Evolutionary conservation across 2,329 filamentous ascomycete genomes (phyloP), one percentile per base, ranked within the genome.

Genomic region (Aspergillus sp.): DNA sequence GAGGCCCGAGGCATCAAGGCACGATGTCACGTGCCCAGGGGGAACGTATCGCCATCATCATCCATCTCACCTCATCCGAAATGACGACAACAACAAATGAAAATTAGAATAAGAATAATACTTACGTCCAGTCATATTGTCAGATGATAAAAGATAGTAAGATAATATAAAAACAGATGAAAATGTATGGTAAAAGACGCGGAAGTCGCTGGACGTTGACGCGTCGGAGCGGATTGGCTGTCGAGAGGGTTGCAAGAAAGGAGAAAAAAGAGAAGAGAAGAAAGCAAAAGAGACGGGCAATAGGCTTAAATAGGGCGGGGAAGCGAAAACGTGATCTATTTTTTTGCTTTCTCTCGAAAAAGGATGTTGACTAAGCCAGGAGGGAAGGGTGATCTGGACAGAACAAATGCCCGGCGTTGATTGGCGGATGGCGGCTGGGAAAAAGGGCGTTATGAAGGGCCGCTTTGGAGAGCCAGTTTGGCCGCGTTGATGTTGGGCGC

Each of bases 41-140:
- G 49, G 49, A 49, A 34, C 43, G 46, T 40, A 52, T 52, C 50
- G 49, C 44, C 49, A 54, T 42, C 46, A 39, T 30, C n/a, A 52
- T 52, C 50, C 48, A 44, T 49, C 53, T 42, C 46, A 39, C 29
- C n/a, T 37, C 37, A 43, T 8, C 42, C 32, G 31, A 42, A 37
- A 42, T 31, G 34, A 37, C 38, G 39, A 39, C 37, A 50, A 47
- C 35, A 46, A 6, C 32, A 33, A 5, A 30, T 4, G 2, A 35
- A 36, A 44, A 47, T 36, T 40, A 27, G 11, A 44, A 35, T 12
- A 50, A 1, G 32, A 4, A 42, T 13, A 41, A 42, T 52, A 68
- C 66, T 64, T 58, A 68, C 66, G 66, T 66, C 66, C 66, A 63
- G 66, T 65, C 66, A 68, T 68, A 41, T 47, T 66, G 56, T 48